Percentiles rank a stretch among this genome's conserved stretches.
These are phyloP conservation scores for Chlorella vulgaris DNA, from an alignment of 139 green algal species.

Conservation along the genomic window DNA sequence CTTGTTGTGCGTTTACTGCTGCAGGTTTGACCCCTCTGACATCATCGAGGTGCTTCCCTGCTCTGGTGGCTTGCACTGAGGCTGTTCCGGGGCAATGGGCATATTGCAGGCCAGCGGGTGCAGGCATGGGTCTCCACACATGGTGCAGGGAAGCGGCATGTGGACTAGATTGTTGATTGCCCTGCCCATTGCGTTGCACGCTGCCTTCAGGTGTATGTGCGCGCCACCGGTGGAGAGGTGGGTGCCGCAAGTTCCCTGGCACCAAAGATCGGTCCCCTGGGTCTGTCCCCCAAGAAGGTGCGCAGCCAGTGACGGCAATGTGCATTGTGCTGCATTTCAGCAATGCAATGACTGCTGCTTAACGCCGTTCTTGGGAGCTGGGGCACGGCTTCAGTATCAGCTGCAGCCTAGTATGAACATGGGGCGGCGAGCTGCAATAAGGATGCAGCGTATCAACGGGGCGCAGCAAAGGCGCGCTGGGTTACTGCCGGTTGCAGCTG, in stretches of 20 bases:
- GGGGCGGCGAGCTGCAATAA: too few species aligned
- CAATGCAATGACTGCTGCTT: background rate
- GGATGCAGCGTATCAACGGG: too few species aligned
- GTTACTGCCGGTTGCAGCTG: too few species aligned
- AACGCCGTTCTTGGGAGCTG: too few species aligned
- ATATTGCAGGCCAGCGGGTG: too few species aligned
- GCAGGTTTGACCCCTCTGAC: conserved; percentile 90
- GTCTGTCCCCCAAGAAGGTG: conserved; percentile 99
- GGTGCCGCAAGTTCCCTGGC: conserved; percentile 97
- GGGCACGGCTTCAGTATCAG: too few species aligned
- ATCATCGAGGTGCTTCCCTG: conserved; percentile 52
- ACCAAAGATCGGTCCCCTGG: conserved; percentile 99
- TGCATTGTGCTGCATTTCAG: too few species aligned
- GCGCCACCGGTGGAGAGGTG: conserved; percentile 97
- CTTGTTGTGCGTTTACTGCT: background rate
- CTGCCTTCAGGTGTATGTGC: conserved; percentile 93
- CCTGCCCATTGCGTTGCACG: background rate
- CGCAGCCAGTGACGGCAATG: too few species aligned
- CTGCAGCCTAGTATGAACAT: too few species aligned
- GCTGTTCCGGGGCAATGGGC: too few species aligned
- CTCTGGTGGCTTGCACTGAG: background rate
- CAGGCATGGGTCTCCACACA: too few species aligned
- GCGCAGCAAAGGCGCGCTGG: too few species aligned
- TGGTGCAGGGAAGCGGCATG: background rate
- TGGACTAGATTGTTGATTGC: background rate